These are phyloP conservation scores for Brassica juncea DNA, from an alignment of 345 rosid genomes.

Conservation along the genomic window DNA sequence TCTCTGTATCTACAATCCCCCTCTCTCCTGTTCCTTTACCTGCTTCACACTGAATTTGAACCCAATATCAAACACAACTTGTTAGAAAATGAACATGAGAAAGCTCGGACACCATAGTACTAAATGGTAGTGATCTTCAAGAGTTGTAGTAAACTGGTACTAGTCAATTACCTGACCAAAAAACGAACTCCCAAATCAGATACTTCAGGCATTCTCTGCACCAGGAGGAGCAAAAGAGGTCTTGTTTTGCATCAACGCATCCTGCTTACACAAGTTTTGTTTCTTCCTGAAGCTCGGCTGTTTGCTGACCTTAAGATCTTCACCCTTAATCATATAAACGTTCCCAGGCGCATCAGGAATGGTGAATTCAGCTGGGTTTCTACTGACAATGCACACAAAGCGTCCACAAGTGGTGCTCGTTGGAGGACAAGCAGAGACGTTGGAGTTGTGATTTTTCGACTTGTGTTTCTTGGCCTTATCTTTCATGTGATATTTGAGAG, in stretches of 20 bases:
- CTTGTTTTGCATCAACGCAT: slow-evolving; percentile 11
- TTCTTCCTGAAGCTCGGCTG: neutral
- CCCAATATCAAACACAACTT: neutral
- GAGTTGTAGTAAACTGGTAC: neutral
- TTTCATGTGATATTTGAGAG: slow-evolving; percentile 40
- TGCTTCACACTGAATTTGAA: neutral
- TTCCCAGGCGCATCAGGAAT: slow-evolving; percentile 56
- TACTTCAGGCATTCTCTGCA: slow-evolving; percentile 12
- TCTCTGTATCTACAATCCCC: slow-evolving; percentile 6
- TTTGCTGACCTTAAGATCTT: slow-evolving; percentile 53
- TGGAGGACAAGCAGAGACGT: slow-evolving; percentile 29
- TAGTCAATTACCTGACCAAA: slow-evolving; percentile 6
- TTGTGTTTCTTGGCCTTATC: slow-evolving; percentile 46
- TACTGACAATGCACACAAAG: slow-evolving; percentile 57
- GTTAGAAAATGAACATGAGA: neutral
- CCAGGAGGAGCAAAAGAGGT: slow-evolving; percentile 1
- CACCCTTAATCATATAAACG: slow-evolving; percentile 60
- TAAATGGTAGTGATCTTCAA: no score
- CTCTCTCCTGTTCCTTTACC: neutral
- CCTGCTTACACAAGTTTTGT: slow-evolving; percentile 12
- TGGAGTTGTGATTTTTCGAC: slow-evolving; percentile 24
- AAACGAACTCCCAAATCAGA: neutral
- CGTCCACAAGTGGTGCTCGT: slow-evolving; percentile 42
- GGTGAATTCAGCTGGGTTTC: slow-evolving; percentile 86
- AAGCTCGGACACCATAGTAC: neutral